Base-by-base conservation (phyloP, 1,139 yeast genomes). In the Magnusiomyces ingens region DNA sequence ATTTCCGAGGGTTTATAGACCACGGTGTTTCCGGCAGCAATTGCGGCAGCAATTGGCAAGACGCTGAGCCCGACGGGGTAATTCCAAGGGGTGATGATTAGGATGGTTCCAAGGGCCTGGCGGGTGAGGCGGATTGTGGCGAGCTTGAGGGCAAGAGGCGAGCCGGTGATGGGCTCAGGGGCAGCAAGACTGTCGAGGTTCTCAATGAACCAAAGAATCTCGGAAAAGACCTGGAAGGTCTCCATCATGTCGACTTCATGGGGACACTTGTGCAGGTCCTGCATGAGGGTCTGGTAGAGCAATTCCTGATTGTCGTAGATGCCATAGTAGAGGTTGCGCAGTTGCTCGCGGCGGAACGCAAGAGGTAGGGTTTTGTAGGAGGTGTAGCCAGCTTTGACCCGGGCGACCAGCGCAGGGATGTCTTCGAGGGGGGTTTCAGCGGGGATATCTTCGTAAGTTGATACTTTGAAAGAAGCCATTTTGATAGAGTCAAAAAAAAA, bases 1-100 rank as follows among this genome's bases (percentile, higher is more conserved):
- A 77, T 67, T 68, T 93, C 98, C 40, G 87, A 79, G 37, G 89
- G 95, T 67, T 91, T 91, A 64, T 86, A 72, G 22, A 87, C 81
- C 29, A 87, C 94, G 6, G 84, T 76, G 67, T 91, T 91, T 21
- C 98, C 98, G 19, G 85, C 90, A 1, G 96, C 90, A 62, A 93
- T 73, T 1, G 96, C 96, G 35, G 89, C 89, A 42, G 83, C 76
- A 18, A 91, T 65, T 0, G 97, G 90, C 15, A 80, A 74, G 26
- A 90, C 59, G 0, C 88, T 65, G 59, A 91, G 72, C 45, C 79
- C 59, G 52, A 87, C 68, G 0, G 99, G 99, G 67, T 85, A 93
- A 71, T 91, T 91, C 78, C 87, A 91, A 0, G 98, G 96, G 1
- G 90, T 73, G 53, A 90, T 81, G 53, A 91, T 74, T 59, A 90